phyloP scores from a whole-genome alignment of 2,329 filamentous ascomycete genomes.

The Aschersonia sp. region DNA sequence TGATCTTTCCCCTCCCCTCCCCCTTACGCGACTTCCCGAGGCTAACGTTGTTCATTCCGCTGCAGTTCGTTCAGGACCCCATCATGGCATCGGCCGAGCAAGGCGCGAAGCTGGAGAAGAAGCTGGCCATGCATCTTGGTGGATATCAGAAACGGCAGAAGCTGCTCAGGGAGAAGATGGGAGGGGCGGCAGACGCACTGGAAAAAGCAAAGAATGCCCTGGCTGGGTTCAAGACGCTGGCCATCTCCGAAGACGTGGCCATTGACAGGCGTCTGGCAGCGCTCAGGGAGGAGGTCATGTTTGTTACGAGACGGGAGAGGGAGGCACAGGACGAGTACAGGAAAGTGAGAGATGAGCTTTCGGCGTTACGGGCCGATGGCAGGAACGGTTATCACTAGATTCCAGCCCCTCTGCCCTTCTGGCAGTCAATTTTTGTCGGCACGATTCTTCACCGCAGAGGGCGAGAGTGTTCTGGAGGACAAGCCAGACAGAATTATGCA shows the following conservation, averaged over 20 bases:
- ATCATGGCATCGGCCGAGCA: slow-evolving; percentile 63
- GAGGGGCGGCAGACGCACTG: slow-evolving; percentile 58
- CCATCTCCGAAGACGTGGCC: slow-evolving; percentile 66
- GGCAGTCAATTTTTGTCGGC: too few species aligned
- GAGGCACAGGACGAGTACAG: slow-evolving; percentile 84
- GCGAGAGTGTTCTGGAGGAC: too few species aligned
- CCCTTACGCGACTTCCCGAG: too few species aligned
- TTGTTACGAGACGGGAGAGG: slow-evolving; percentile 67
- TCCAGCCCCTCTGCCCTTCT: not conserved
- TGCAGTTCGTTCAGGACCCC: slow-evolving; percentile 52
- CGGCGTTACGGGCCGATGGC: slow-evolving; percentile 30
- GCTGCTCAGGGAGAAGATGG: slow-evolving; percentile 64
- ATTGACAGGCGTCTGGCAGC: slow-evolving; percentile 57
- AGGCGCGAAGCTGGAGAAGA: slow-evolving; percentile 85
- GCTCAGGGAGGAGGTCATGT: slow-evolving; percentile 69
- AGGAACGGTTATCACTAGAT: slow-evolving; percentile 23
- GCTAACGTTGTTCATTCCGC: too few species aligned
- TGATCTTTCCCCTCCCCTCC: not conserved
- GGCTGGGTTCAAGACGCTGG: slow-evolving; percentile 58
- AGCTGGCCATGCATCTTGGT: slow-evolving; percentile 71
- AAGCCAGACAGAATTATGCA: too few species aligned
- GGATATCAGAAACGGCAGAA: slow-evolving; percentile 83
- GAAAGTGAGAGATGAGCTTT: slow-evolving; percentile 61
- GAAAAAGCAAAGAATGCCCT: slow-evolving; percentile 59
- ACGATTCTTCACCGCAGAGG: too few species aligned